Evolutionary conservation across 1,139 yeast species (phyloP).

Genomic region (Pichiaceae sp.): DNA sequence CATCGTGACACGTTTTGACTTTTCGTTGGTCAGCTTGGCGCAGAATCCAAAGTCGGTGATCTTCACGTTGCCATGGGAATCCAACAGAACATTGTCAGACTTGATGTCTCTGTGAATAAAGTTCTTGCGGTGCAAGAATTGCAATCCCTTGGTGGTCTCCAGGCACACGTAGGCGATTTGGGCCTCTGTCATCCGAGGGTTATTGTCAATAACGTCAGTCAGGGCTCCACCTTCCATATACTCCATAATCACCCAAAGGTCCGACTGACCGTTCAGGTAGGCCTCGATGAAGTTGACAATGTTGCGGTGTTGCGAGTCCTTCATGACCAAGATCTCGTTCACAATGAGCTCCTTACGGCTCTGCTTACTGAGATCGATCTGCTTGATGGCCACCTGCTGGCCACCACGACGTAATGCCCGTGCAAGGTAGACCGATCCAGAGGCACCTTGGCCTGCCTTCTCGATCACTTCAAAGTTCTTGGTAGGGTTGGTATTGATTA

Average conservation of each 20-base stretch:
- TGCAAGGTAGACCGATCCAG: slow-evolving; percentile 92
- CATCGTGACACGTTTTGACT: slow-evolving; percentile 94
- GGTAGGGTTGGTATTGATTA: slow-evolving; percentile 74
- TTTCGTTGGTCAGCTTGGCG: slow-evolving; percentile 88
- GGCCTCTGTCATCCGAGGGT: slow-evolving; percentile 51
- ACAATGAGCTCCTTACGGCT: slow-evolving; percentile 91
- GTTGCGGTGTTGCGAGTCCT: slow-evolving; percentile 83
- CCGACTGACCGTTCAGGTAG: slow-evolving; percentile 56
- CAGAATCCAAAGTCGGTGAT: slow-evolving; percentile 98
- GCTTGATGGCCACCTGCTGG: slow-evolving; percentile 76
- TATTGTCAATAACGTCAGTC: slow-evolving; percentile 87
- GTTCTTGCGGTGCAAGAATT: slow-evolving; percentile 82
- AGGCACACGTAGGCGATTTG: slow-evolving; percentile 88
- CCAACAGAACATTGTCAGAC: slow-evolving; percentile 86
- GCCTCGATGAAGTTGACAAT: slow-evolving; percentile 92
- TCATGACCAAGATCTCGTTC: slow-evolving; percentile 93
- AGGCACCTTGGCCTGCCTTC: slow-evolving; percentile 99
- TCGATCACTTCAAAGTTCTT: slow-evolving; percentile 80
- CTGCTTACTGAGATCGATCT: slow-evolving; percentile 89
- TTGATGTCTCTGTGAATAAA: slow-evolving; percentile 95
- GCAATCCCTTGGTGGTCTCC: slow-evolving; percentile 88
- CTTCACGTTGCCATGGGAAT: slow-evolving; percentile 81
- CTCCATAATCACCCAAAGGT: slow-evolving; percentile 90
- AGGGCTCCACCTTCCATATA: slow-evolving; percentile 87
- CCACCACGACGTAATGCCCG: slow-evolving; percentile 48